These are phyloP conservation scores for Cadophora sp. DNA, from an alignment of 2,329 filamentous ascomycete species.

Conservation along the genomic window DNA sequence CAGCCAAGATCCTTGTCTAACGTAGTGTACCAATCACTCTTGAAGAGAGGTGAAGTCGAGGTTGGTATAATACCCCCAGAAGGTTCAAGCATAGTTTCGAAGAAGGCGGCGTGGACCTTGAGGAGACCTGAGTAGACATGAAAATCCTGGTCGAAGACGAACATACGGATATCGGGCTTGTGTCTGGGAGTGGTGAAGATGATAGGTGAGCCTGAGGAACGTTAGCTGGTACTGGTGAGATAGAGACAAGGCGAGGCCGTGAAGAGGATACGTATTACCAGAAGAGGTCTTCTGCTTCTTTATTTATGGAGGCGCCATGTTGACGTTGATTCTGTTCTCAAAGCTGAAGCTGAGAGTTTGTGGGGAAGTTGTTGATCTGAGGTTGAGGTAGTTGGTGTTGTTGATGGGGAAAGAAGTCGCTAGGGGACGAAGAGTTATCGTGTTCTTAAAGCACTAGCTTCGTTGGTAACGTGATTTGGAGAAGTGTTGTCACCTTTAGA, in stretches of 20 bases:
- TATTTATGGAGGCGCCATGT: neutral
- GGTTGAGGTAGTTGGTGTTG: neutral
- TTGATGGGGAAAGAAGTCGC: too few species aligned
- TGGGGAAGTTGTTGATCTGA: neutral
- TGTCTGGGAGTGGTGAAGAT: conserved; percentile 19
- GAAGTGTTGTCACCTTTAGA: too few species aligned
- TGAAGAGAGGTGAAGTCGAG: conserved; percentile 11
- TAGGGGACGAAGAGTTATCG: too few species aligned
- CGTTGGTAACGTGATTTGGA: too few species aligned
- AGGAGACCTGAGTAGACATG: conserved; percentile 17
- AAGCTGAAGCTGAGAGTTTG: too few species aligned
- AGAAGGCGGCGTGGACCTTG: conserved; percentile 21
- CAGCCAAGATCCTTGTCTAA: conserved; percentile 17
- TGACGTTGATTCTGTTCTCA: neutral
- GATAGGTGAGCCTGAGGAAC: neutral
- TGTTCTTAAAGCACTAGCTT: too few species aligned
- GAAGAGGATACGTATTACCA: neutral
- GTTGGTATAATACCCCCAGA: conserved; percentile 4
- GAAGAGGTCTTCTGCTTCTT: conserved; percentile 11
- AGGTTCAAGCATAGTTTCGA: conserved; percentile 18
- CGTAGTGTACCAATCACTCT: conserved; percentile 18
- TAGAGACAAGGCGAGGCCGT: neutral
- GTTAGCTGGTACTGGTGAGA: neutral
- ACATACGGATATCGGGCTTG: conserved; percentile 19
- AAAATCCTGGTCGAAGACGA: conserved; percentile 25